Base-by-base conservation (phyloP, 2,329 filamentous ascomycete species). In the Cercospora sesami region DNA sequence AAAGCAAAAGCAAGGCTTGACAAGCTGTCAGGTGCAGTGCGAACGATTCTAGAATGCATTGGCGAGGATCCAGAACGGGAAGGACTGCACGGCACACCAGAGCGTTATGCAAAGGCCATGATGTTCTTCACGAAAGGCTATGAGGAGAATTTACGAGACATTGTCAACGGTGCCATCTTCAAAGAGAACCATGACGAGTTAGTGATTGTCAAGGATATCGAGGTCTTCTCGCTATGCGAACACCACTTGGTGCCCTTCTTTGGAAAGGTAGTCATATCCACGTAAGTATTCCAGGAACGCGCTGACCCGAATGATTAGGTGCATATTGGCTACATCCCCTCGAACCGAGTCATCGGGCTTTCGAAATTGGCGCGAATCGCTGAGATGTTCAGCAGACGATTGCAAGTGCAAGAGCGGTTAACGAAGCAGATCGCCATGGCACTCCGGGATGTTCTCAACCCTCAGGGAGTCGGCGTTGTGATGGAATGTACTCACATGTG, bases 251-350 rank as follows among this genome's bases (percentile, higher is more conserved):
- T 99, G 7, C 95, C 95, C 0, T 99, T 99, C 76, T 94, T 88
- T 3, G 95, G 95, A 75, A 98, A 97, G 87, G 92, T 94, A 83
- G 58, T 33, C 12, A 18, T 18, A 10, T 6, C 33, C 6, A 10
- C 14, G 31, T 45, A 26, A 14, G 48, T 64, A 10, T n/a, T 9
- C 5, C 48, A 28, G 12, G 16, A 30, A 31, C 6, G 55, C 12
- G 55, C 64, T 73, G 45, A 68, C 51, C 26, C 12, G 30, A 14
- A 28, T 2, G n/a, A 4, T 51, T 73, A 96, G 92, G 98, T 99
- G 92, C 95, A 99, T 82, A 98, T 99, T 75, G 95, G 94, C 67
- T 99, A 99, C 81, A 98, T 99, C 71, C 95, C 95, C 31, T 89
- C 90, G 76, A 88, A 93, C 78, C 89, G 94, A 68, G 94, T 99